Evolutionary conservation across 2,329 filamentous ascomycete species (phyloP), one percentile per base, ranked within the genome.

Genomic region (Colletotrichum simmondsii): DNA sequence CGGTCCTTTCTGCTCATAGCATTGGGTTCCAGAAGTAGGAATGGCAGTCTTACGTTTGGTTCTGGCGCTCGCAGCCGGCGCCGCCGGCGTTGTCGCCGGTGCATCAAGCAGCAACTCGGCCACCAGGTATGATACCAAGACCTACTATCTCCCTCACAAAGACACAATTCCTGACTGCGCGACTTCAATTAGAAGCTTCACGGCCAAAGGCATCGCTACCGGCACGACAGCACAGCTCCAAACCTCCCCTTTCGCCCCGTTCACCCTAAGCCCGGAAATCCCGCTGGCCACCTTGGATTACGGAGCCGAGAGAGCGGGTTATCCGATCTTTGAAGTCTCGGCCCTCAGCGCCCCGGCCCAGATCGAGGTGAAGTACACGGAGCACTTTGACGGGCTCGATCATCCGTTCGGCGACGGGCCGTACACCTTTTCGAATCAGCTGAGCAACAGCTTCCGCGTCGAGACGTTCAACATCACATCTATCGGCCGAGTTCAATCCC

Each of bases 391-490:
- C 28, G 79, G 77, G 0, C 74, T 83, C 5, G 59, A 76, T 1
- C 61, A 77, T 3, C 75, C 76, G 1, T 77, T 77, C 62, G 75
- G 76, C 28, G 82, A 83, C 64, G 82, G 82, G 0, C 82, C 82
- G 0, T 81, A 71, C 14, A 56, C 46, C 5, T 77, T 75, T 26
- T 65, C 75, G 46, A 75, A 65, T 11, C 75, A 74, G 4, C 76
- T 84, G 1, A 75, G 78, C 26, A 83, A 81, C 65, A 78, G 77
- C 1, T 84, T 82, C 67, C 80, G 83, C 2, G 76, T 80, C 4
- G 82, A 85, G 67, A 84, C 82, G 0, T 82, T 84, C 71, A 79
- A 83, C 12, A 49, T 85, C n/a, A 82, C 79, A 0, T 56, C 70
- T 0, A 11, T 64, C 1, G 82, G 83, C 3, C 65, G 72, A 3